Conservation (phyloP, 2,329 filamentous ascomycete genomes). For the Trichoderma polysporum region DNA sequence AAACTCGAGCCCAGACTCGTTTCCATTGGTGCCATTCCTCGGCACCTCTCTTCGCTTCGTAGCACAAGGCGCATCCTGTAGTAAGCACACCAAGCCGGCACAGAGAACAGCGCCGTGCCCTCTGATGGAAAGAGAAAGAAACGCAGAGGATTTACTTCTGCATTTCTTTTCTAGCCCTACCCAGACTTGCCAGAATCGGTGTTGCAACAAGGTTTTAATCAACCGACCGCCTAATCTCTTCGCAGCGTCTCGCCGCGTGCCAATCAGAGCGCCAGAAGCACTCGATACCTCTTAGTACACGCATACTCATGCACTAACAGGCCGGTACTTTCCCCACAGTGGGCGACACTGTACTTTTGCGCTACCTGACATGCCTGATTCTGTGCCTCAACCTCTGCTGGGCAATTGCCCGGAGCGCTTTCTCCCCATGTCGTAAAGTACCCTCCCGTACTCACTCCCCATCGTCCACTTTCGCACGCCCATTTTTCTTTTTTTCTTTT, state of each 20-base stretch:
- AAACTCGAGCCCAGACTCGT: background rate
- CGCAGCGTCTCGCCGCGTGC: background rate
- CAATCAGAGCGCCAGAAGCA: slow-evolving; percentile 1
- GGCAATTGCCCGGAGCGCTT: background rate
- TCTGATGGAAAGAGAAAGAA: background rate
- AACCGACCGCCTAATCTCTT: slow-evolving; percentile 16
- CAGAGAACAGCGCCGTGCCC: background rate
- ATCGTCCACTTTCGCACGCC: background rate
- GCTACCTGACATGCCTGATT: too few species aligned
- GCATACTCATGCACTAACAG: background rate
- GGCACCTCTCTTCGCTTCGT: background rate
- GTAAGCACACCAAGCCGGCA: background rate
- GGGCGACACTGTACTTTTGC: slow-evolving; percentile 1
- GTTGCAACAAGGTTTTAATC: slow-evolving; percentile 10
- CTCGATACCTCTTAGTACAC: background rate
- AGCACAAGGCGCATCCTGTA: background rate
- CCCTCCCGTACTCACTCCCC: background rate
- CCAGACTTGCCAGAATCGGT: background rate
- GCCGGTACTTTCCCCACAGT: background rate
- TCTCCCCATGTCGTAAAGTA: background rate
- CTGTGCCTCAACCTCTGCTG: background rate
- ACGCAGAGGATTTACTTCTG: background rate
- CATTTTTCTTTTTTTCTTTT: background rate
- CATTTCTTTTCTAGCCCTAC: background rate
- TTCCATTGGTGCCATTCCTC: background rate